Evolutionary conservation across 805 yeast species (phyloP), one percentile per base, ranked within the genome.

Genomic region (Kluyveromyces starmeri): DNA sequence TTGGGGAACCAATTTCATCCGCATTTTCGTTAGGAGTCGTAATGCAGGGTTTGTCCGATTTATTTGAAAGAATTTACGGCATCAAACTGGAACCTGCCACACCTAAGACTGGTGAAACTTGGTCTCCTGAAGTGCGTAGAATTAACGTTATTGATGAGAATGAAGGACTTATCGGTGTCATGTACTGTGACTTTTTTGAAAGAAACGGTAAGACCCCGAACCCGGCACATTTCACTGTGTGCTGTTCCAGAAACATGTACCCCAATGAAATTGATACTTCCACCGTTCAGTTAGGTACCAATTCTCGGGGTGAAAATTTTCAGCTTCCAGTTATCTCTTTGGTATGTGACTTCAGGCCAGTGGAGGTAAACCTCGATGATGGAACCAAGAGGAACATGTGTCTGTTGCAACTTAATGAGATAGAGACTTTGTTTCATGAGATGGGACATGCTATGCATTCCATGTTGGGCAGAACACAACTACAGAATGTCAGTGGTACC

Each of bases 391-490:
- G 57, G 8, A 56, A 59, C 7, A 70, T 73, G 15, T 77, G 88
- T 20, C 61, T 83, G 13, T 59, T 89, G 25, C 66, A 78, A 9
- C 65, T 83, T 38, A 72, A 69, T 38, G 97, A 92, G 49, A 86
- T 89, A 14, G 95, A 89, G 48, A 92, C 98, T 0, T 62, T 92
- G 13, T 92, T 92, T 63, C 98, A 92, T 59, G 98, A 92, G 59
- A 86, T 92, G 95, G 98, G 98, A 1, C 98, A 92, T 58, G 97
- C 97, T 1, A 82, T 92, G 74, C 98, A 92, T 56, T 84, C 96
- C 3, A 89, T 92, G 95, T 62, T 92, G 14, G 98, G 97, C 0
- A 70, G 89, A 42, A 92, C 98, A 0, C 68, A 78, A 27, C 61
- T 89, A 34, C 98, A 92, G 54, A 92, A 86, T 54, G 80, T 89